Conservation (phyloP, 2,329 filamentous ascomycete genomes). For the Fusarium temperatum region DNA sequence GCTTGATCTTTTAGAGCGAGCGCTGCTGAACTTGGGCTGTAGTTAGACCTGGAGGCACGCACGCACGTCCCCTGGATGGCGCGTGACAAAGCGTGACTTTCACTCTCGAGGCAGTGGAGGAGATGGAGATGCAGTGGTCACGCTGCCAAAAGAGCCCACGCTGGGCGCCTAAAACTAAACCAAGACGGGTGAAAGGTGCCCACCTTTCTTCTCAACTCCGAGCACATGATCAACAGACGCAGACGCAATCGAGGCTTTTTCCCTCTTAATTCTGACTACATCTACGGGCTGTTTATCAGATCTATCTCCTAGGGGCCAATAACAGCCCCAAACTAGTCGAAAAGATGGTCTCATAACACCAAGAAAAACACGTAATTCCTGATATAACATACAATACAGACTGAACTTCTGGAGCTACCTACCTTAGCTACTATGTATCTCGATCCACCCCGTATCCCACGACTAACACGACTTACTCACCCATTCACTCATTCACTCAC, state of each 20-base stretch:
- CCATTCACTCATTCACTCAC: not conserved
- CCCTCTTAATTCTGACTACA: constrained; percentile 26
- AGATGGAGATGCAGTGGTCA: constrained; percentile 27
- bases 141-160: constrained; percentile 28
- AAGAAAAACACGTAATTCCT: not conserved
- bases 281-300: not conserved
- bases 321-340: not conserved
- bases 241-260: constrained; percentile 30
- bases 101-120: not conserved
- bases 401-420: not conserved
- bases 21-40: not conserved
- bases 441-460: not conserved
- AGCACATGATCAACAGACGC: constrained; percentile 38
- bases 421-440: not conserved
- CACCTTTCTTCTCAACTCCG: constrained; percentile 12
- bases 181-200: constrained; percentile 26
- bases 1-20: not conserved
- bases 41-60: constrained; percentile 24
- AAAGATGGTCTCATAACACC: not conserved
- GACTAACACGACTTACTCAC: not conserved
- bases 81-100: constrained; percentile 41
- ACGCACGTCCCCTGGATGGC: constrained; percentile 32
- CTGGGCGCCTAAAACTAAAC: not conserved
- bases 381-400: not conserved
- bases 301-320: not conserved